Conservation (phyloP, 345 rosid species). For the Salix purpurea region DNA sequence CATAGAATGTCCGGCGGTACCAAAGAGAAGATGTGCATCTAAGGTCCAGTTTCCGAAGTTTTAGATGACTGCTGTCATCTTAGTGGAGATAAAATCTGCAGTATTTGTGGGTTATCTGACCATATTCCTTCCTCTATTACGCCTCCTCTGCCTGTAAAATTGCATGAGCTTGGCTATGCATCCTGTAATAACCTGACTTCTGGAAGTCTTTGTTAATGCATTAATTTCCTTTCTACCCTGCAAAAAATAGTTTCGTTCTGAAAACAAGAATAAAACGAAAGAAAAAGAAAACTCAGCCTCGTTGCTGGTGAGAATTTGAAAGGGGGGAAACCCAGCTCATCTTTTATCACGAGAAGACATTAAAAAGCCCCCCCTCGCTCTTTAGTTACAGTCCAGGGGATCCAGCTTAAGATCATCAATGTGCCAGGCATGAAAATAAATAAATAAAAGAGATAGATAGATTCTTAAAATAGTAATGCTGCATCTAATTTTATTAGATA, state of each 20-base stretch:
- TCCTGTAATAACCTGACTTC: not conserved
- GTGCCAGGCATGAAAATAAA: no score
- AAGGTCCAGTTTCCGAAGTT: slow-evolving; percentile 59
- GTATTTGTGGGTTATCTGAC: not conserved
- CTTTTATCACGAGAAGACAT: no score
- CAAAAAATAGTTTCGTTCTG: not conserved
- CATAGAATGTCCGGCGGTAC: slow-evolving; percentile 57
- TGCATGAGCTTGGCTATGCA: not conserved
- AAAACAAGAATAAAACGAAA: not conserved
- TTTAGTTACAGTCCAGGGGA: no score
- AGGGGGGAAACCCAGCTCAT: no score
- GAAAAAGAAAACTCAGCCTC: not conserved
- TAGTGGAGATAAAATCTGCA: not conserved
- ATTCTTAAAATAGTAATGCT: no score
- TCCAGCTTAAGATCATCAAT: no score
- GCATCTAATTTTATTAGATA: no score
- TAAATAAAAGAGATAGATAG: no score
- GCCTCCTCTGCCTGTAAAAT: not conserved
- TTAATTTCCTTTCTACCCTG: not conserved
- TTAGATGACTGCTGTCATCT: slow-evolving; percentile 14
- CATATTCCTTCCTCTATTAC: not conserved
- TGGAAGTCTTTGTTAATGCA: not conserved
- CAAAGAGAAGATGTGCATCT: slow-evolving; percentile 41
- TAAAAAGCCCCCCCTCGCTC: no score
- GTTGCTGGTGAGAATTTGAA: not conserved